Evolutionary conservation across 192 early-diverging fungal species (phyloP), one percentile per base, ranked within the genome.

Genomic region (Linnemannia hyalina): DNA sequence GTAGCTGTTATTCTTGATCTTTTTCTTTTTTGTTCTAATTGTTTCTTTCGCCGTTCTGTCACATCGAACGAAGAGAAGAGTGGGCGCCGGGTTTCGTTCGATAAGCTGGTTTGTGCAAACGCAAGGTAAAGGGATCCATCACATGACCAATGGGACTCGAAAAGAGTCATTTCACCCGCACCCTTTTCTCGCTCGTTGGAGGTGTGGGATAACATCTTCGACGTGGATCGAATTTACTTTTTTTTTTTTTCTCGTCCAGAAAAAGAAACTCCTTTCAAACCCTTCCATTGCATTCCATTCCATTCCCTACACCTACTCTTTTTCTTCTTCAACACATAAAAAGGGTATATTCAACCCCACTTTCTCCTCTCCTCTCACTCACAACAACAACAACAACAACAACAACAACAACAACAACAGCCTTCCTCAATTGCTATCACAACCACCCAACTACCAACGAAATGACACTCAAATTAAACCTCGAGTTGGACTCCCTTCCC

Each of bases 391-490:
- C 35, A 35, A 35, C 35, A 35, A 49, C 35, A 35, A 35, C 35
- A 35, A 35, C 35, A 35, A 35, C 35, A 35, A 35, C 35, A 35
- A 35, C 35, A 35, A 23, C 71, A 35, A 36, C 36, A 41, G 38
- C 42, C 6, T 38, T 57, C 9, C 29, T 54, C 70, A 44, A 22
- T 23, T 46, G 26, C 46, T 42, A 23, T 26, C 32, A 79, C 36
- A 35, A 68, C 15, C 10, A 63, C 38, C 38, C 38, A 69, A 18
- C 9, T 42, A 44, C 4, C 4, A 52, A 11, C 55, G 47, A 73
- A 65, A 74, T 74, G 76, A 36, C 60, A 22, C 73, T 85, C 70
- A 44, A 81, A 60, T 73, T 86, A 13, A 46, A 86, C 20, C 76
- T 86, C 32, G 80, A 72, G 52, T 73, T 86, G 11, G 80, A 86